Percentiles rank a stretch among this genome's conserved stretches.
Evolutionary conservation across 306 rosid species (phyloP).

Genomic region (Corylus heterophylla): DNA sequence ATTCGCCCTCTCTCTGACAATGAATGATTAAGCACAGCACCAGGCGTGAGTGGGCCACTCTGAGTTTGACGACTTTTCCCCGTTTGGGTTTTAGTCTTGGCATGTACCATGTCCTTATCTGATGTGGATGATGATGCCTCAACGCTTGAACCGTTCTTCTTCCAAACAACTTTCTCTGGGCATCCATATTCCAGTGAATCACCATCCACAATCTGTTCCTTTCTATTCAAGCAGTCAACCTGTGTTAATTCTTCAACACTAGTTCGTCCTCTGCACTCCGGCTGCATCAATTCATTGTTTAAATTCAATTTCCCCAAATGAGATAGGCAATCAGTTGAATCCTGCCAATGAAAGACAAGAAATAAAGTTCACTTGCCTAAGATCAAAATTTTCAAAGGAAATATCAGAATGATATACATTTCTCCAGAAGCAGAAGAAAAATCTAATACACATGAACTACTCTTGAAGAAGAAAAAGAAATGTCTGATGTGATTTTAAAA

Average conservation of each 20-base stretch:
- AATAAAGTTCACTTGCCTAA: neutral
- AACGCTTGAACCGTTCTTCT: slow-evolving; percentile 44
- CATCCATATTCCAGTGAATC: slow-evolving; percentile 43
- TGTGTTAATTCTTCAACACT: slow-evolving; percentile 47
- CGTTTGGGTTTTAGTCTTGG: slow-evolving; percentile 53
- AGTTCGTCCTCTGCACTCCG: slow-evolving; percentile 37
- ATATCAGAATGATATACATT: neutral
- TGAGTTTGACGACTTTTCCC: slow-evolving; percentile 66
- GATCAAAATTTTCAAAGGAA: slow-evolving; percentile 6
- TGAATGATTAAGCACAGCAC: slow-evolving; percentile 67
- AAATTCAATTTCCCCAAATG: slow-evolving; percentile 47
- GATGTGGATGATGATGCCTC: slow-evolving; percentile 49
- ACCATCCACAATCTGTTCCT: slow-evolving; percentile 48
- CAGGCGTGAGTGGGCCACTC: slow-evolving; percentile 88
- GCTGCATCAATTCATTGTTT: slow-evolving; percentile 42
- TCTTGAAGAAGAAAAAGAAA: neutral
- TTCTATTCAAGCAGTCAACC: slow-evolving; percentile 40
- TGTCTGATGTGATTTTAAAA: slow-evolving; percentile 18
- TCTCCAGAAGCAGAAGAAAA: slow-evolving; percentile 11
- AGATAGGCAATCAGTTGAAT: slow-evolving; percentile 48
- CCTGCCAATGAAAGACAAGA: slow-evolving; percentile 41
- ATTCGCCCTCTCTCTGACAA: slow-evolving; percentile 56
- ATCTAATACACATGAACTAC: neutral
- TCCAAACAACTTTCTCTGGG: slow-evolving; percentile 48
- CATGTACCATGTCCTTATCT: slow-evolving; percentile 46